These are phyloP conservation scores for Hymenoscyphus fructigenus DNA, from an alignment of 2,329 filamentous ascomycete species.

Conservation along the genomic window DNA sequence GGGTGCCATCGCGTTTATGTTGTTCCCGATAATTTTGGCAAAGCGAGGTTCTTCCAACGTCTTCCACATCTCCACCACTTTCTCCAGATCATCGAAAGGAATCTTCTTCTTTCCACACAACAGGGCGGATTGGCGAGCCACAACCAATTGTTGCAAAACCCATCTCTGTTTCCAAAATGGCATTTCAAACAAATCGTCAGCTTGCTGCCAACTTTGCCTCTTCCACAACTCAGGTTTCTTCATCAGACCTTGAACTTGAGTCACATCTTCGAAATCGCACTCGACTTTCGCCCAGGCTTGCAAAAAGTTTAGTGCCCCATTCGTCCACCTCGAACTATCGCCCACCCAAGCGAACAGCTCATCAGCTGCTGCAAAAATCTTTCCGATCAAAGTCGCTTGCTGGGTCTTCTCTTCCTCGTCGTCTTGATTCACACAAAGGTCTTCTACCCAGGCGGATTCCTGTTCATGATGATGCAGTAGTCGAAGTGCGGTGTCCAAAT, in stretches of 20 bases:
- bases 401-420: constrained; percentile 13
- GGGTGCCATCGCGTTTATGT: constrained; percentile 1
- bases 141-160: constrained; percentile 8
- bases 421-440: constrained; percentile 19
- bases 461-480: constrained; percentile 10
- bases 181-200: constrained; percentile 9
- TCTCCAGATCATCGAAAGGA: constrained; percentile 8
- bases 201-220: constrained; percentile 13
- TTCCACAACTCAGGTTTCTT: constrained; percentile 7
- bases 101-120: constrained; percentile 11
- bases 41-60: background rate
- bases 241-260: background rate
- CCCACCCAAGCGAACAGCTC: constrained; percentile 16
- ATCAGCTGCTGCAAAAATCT: constrained; percentile 12
- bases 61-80: constrained; percentile 9
- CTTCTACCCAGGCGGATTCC: constrained; percentile 17
- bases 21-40: background rate
- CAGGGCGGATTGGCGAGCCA: constrained; percentile 6
- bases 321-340: constrained; percentile 8
- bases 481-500: constrained; percentile 16
- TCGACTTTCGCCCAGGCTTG: constrained; percentile 11
- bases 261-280: constrained; percentile 7
- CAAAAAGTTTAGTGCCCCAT: constrained; percentile 6
- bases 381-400: constrained; percentile 13
- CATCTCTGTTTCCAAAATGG: constrained; percentile 11